Evolutionary conservation across 2,329 filamentous ascomycete species (phyloP).

Genomic region (Simplicillium sp.): DNA sequence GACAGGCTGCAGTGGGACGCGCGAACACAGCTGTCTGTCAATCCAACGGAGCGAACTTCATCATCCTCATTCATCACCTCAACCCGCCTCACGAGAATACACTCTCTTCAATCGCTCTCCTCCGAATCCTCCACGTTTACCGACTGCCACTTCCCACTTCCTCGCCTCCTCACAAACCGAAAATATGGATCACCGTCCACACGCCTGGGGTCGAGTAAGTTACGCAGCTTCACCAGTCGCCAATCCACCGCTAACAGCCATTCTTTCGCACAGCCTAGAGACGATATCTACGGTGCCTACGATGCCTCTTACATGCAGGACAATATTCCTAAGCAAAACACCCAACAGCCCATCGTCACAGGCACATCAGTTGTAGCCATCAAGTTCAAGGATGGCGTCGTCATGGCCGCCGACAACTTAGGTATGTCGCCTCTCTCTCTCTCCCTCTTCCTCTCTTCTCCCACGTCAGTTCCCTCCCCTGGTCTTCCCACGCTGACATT

Average conservation of each 20-base stretch:
- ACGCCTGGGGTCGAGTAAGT: conserved; percentile 64
- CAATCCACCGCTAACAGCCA: conserved; percentile 9
- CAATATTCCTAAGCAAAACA: conserved; percentile 68
- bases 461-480: too few species aligned
- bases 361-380: conserved; percentile 91
- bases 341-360: conserved; percentile 87
- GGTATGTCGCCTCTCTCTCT: conserved; percentile 41
- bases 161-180: conserved; percentile 4
- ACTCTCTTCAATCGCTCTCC: background rate
- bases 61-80: conserved; percentile 4
- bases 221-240: conserved; percentile 4
- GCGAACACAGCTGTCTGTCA: conserved; percentile 11
- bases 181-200: conserved; percentile 62
- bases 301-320: conserved; percentile 74
- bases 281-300: conserved; percentile 94
- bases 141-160: background rate
- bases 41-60: conserved; percentile 10
- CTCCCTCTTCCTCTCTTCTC: too few species aligned
- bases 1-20: conserved; percentile 27
- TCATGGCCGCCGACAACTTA: conserved; percentile 94
- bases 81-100: background rate
- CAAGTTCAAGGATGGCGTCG: conserved; percentile 94
- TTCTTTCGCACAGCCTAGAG: conserved; percentile 61
- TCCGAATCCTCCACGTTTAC: background rate
- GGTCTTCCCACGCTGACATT: background rate